Evolutionary conservation across 345 rosid genomes (phyloP).

Genomic region (Pelargonium nanum): DNA sequence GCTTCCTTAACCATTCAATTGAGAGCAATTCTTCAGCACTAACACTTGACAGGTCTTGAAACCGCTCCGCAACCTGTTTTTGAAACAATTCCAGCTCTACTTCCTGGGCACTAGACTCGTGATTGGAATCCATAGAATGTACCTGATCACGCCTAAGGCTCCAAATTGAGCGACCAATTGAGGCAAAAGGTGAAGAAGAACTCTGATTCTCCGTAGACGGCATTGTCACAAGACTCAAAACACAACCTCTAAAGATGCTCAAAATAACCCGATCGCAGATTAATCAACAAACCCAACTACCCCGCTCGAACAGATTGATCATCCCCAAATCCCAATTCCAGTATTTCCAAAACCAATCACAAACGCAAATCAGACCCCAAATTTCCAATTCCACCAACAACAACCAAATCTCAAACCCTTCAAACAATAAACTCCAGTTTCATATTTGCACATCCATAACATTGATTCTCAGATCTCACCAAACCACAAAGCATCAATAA

Average conservation of each 20-base stretch:
- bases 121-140: conserved; percentile 14
- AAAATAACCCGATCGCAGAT: background rate
- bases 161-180: conserved; percentile 21
- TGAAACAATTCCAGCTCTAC: conserved; percentile 25
- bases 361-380: too few relatives aligned
- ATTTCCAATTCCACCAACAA: background rate
- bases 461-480: background rate
- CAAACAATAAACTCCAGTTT: background rate
- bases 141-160: conserved; percentile 16
- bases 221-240: conserved; percentile 7
- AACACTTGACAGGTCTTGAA: conserved; percentile 18
- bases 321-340: background rate
- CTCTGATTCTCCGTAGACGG: conserved; percentile 11
- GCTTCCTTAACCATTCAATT: conserved; percentile 24
- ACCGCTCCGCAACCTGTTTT: conserved; percentile 15
- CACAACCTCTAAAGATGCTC: background rate
- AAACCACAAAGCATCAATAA: background rate
- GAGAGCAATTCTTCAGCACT: conserved; percentile 22
- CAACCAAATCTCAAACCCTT: background rate
- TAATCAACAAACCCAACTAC: background rate
- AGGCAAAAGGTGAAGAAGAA: conserved; percentile 13
- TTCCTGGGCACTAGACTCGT: conserved; percentile 7
- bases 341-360: background rate
- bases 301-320: too few relatives aligned
- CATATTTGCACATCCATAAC: background rate